Conservation (phyloP, 345 rosid genomes). For the Acer yangbiense region DNA sequence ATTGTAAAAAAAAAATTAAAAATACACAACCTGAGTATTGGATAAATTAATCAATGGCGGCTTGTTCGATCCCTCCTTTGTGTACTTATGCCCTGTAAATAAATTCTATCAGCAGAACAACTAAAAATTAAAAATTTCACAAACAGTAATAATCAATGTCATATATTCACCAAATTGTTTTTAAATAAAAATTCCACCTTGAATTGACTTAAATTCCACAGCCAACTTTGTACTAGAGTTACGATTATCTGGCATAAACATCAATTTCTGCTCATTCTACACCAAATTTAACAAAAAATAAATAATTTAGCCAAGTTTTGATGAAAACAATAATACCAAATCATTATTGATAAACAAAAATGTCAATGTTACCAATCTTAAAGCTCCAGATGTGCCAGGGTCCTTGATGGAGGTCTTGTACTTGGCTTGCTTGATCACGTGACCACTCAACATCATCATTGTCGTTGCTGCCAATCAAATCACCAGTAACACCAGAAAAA, state of each 20-base stretch:
- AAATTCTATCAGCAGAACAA: constrained; percentile 15
- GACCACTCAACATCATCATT: constrained; percentile 45
- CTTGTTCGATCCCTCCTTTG: constrained; percentile 80
- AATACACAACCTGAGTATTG: constrained; percentile 54
- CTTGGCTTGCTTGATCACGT: constrained; percentile 64
- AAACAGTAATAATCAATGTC: neutral
- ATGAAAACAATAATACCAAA: neutral
- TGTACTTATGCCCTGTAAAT: constrained; percentile 64
- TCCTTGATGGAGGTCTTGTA: constrained; percentile 80
- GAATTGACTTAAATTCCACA: constrained; percentile 61
- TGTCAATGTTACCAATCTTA: constrained; percentile 45
- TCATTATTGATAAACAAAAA: neutral
- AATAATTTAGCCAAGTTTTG: neutral
- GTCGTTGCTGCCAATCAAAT: neutral
- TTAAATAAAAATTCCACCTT: constrained; percentile 39
- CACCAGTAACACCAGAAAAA: neutral
- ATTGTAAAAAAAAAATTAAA: neutral
- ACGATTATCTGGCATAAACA: constrained; percentile 67
- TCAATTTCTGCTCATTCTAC: constrained; percentile 64
- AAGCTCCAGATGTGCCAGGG: constrained; percentile 76
- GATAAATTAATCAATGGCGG: constrained; percentile 91
- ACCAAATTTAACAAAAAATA: neutral
- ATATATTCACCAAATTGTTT: too few relatives aligned
- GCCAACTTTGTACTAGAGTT: constrained; percentile 68
- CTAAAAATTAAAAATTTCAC: neutral